phyloP scores from a whole-genome alignment of 2,329 filamentous ascomycete genomes.

The Trichoderma endophyticum region DNA sequence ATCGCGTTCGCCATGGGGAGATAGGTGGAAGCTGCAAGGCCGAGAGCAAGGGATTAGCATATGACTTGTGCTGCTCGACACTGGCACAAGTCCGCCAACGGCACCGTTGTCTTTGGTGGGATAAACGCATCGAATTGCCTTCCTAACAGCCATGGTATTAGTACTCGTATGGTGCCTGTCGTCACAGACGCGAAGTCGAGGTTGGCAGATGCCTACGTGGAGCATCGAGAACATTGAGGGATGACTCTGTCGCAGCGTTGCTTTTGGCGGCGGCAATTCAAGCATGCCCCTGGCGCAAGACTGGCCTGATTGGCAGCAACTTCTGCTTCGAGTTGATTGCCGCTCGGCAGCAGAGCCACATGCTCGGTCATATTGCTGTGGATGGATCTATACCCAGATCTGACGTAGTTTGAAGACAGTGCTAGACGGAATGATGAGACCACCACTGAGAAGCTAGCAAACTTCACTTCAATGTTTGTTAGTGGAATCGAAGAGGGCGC shows the following conservation, averaged over 20 bases:
- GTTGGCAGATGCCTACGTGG: background rate
- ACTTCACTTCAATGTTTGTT: background rate
- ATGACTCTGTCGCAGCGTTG: conserved; percentile 3
- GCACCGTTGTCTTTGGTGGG: background rate
- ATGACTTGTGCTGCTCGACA: background rate
- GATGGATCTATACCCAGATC: background rate
- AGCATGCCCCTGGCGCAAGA: background rate
- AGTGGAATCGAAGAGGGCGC: background rate
- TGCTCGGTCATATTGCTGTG: background rate
- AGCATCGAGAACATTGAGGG: background rate
- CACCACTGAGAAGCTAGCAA: background rate
- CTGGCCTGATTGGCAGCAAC: background rate
- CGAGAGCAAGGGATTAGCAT: background rate
- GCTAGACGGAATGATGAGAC: background rate
- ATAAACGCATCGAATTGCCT: conserved; percentile 3
- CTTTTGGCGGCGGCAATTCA: conserved; percentile 5
- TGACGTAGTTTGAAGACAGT: background rate
- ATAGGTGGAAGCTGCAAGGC: background rate
- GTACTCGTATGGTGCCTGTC: background rate
- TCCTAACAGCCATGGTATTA: background rate
- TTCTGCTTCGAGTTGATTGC: background rate
- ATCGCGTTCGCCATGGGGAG: background rate
- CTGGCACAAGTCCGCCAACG: background rate
- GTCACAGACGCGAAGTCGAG: too few relatives aligned
- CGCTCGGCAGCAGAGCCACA: background rate